phyloP scores from a whole-genome alignment of 2,329 filamentous ascomycete genomes.

The Colletotrichum trifolii region DNA sequence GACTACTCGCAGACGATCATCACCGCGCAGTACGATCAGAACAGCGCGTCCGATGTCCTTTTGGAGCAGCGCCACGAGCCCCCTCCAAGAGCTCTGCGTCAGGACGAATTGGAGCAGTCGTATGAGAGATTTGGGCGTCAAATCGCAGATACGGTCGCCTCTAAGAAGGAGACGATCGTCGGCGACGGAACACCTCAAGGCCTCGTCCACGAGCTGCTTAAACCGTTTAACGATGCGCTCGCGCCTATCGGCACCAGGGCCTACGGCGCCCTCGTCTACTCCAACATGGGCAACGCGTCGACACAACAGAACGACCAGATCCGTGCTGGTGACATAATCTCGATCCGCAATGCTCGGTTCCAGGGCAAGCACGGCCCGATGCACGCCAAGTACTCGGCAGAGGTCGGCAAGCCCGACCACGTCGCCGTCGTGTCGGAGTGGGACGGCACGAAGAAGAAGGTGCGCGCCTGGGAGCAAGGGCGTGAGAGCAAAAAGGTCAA shows the following conservation, averaged over 20 bases:
- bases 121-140: conserved; percentile 84
- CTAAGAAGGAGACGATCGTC: conserved; percentile 82
- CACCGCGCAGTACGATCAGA: conserved; percentile 80
- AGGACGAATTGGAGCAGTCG: conserved; percentile 91
- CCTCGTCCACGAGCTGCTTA: conserved; percentile 83
- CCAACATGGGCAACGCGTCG: conserved; percentile 93
- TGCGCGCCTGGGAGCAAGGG: conserved; percentile 94
- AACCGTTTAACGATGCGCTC: conserved; percentile 78
- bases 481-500: conserved; percentile 94
- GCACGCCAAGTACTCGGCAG: conserved; percentile 91
- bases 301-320: conserved; percentile 94
- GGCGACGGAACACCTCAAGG: conserved; percentile 85
- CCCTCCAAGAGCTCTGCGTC: conserved; percentile 83
- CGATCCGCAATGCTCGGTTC: conserved; percentile 91
- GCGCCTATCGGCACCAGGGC: conserved; percentile 86
- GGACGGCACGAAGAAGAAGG: conserved; percentile 99
- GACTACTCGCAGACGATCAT: conserved; percentile 97
- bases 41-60: conserved; percentile 76
- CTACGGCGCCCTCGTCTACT: conserved; percentile 92
- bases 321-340: conserved; percentile 90
- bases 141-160: conserved; percentile 76
- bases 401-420: conserved; percentile 90
- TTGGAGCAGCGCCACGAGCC: conserved; percentile 89
- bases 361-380: conserved; percentile 95
- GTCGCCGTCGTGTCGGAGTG: conserved; percentile 94